A percentile compares a stretch with the other conserved stretches of the same genome.
Evolutionary conservation across 176 grass and related monocot species (phyloP).

Genomic region (Oryza punctata): DNA sequence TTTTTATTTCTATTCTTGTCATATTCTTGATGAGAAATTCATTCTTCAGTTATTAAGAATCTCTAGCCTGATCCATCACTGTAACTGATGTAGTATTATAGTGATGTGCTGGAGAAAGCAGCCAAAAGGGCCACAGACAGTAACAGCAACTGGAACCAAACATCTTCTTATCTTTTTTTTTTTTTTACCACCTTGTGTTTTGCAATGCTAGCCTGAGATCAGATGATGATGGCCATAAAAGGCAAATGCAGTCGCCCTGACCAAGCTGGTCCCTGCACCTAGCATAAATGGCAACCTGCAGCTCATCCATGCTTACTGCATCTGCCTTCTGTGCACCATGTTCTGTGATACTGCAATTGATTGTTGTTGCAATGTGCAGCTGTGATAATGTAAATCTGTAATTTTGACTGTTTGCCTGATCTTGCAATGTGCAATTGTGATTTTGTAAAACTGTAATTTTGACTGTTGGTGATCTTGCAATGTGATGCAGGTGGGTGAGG

Average conservation of each 20-base stretch:
- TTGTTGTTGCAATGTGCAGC: too few relatives aligned
- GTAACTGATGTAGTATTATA: slow-evolving; percentile 7
- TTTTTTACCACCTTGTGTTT: background rate
- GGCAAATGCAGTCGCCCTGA: background rate
- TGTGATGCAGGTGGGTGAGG: slow-evolving; percentile 64
- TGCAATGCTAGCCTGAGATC: background rate
- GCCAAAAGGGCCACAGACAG: background rate
- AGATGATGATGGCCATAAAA: background rate
- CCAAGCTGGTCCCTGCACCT: background rate
- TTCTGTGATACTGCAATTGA: background rate
- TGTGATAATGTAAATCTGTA: background rate
- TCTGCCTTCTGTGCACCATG: background rate
- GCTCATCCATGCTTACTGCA: background rate
- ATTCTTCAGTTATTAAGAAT: too few relatives aligned
- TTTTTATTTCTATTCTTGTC: slow-evolving; percentile 6
- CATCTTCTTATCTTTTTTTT: too few relatives aligned
- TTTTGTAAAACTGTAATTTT: background rate
- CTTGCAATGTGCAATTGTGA: background rate
- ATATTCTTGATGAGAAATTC: background rate
- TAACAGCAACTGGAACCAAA: background rate
- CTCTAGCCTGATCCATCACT: background rate
- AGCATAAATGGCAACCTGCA: background rate
- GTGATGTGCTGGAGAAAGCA: background rate
- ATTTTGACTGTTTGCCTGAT: background rate
- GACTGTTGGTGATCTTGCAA: background rate